Evolutionary conservation across 441 rosid species (phyloP), one percentile per base, ranked within the genome.

Genomic region (Viola pubescens): DNA sequence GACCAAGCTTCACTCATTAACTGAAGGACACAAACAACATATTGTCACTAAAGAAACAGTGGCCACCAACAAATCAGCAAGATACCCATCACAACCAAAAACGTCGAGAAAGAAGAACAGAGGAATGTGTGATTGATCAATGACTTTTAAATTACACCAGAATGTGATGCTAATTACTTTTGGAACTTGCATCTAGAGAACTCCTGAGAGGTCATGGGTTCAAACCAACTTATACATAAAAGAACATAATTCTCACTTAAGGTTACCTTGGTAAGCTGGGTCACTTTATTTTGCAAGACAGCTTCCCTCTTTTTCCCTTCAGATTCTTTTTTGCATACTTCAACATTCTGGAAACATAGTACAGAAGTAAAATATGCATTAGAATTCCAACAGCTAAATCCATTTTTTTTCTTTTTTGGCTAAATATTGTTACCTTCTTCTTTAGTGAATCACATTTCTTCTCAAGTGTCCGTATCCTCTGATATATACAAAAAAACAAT

Each of bases 381-480:
- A 8, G 4, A 1, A 0, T 9, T 52, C 40, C 26, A 51, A 37
- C 10, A 52, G 10, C 10, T 11, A 34, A 34, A 37, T 34, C 46
- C 12, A 2, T 16, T 13, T 59, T 66, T 9, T 9, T 4, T 52
- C 38, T 40, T 44, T 52, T 9, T 51, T 3, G 40, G 13, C 7
- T 34, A 50, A 5, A 38, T 16, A 16, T 50, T 41, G 49, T 8
- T 71, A 88, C 96, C 94, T 78, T 74, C 70, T 73, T 79, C 75
- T 82, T 81, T 16, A 83, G 63, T 63, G 77, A 80, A 56, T 69
- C 75, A 73, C 90, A 85, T 66, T 80, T 83, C 44, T 65, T 68
- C 80, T 87, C 96, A 19, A 88, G 86, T 62, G 62, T 72, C 65
- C 50, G 75, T 61, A 88, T 88, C 65, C 81, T 85, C 95, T 85